phyloP scores from a whole-genome alignment of 2,329 filamentous ascomycete species.

The Alternaria sp. region DNA sequence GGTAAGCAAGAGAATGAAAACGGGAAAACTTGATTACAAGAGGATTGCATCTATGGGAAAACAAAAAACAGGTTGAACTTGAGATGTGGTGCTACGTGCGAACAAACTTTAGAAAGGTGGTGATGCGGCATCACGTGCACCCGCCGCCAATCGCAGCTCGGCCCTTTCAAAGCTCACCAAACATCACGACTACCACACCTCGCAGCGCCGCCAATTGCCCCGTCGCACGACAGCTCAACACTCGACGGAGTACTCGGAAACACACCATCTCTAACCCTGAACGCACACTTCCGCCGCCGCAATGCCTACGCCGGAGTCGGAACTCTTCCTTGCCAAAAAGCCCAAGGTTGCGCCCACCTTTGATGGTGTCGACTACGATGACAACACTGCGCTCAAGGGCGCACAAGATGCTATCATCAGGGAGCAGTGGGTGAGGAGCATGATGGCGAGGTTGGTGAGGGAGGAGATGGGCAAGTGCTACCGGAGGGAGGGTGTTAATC shows the following conservation, averaged over 20 bases:
- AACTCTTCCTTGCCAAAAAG: conserved; percentile 82
- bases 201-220: conserved; percentile 28
- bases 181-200: conserved; percentile 16
- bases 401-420: conserved; percentile 83
- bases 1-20: conserved; percentile 10
- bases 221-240: conserved; percentile 6
- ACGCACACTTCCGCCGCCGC: conserved; percentile 34
- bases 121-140: conserved; percentile 23
- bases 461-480: conserved; percentile 90
- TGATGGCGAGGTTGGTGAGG: conserved; percentile 84
- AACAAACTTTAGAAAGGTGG: background rate
- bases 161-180: conserved; percentile 24
- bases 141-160: conserved; percentile 22
- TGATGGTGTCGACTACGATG: conserved; percentile 86
- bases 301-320: conserved; percentile 87
- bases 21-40: background rate
- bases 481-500: conserved; percentile 82
- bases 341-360: conserved; percentile 82
- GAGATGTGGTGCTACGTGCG: background rate
- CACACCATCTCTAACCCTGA: background rate
- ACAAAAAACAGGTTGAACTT: too few relatives aligned
- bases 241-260: conserved; percentile 6
- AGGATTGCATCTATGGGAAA: background rate
- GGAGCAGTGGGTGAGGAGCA: conserved; percentile 88
- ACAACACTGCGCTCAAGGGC: conserved; percentile 80